Evolutionary conservation across 2,329 filamentous ascomycete species (phyloP).

Genomic region (Apiospora koreana): DNA sequence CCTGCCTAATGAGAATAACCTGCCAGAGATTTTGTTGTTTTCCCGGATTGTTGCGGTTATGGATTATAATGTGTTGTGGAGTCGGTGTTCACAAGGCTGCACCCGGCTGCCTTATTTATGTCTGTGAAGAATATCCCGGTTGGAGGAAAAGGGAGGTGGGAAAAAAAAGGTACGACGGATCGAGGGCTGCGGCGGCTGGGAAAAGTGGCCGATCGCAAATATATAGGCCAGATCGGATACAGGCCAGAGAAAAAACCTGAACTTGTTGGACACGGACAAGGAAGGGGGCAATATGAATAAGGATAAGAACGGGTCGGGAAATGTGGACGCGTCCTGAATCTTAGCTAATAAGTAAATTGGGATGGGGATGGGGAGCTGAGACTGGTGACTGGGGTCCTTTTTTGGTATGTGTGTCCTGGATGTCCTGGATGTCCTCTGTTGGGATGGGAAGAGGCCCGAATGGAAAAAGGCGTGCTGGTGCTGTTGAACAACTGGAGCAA

Average conservation of each 20-base stretch:
- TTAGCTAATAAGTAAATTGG: constrained; percentile 6
- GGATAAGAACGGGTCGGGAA: constrained; percentile 9
- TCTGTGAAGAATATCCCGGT: neutral
- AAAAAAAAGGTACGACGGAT: neutral
- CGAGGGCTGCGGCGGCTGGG: constrained; percentile 5
- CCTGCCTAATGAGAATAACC: neutral
- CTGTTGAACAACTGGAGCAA: neutral
- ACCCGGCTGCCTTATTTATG: constrained; percentile 12
- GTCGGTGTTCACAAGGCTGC: constrained; percentile 9
- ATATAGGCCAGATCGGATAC: constrained; percentile 6
- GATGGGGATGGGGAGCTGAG: neutral
- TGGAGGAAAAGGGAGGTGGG: neutral
- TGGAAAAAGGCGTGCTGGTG: neutral
- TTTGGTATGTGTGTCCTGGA: neutral
- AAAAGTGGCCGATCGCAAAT: constrained; percentile 5
- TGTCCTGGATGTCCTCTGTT: neutral
- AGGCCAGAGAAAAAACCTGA: neutral
- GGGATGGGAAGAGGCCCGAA: neutral
- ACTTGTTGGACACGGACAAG: neutral
- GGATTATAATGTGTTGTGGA: neutral
- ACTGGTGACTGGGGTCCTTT: neutral
- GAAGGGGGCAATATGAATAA: neutral
- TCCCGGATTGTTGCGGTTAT: neutral
- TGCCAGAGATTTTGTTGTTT: neutral
- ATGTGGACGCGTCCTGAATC: constrained; percentile 8